Evolutionary conservation across 2,329 filamentous ascomycete species (phyloP), one percentile per base, ranked within the genome.

Genomic region (Phaeosphaeriaceae sp.): DNA sequence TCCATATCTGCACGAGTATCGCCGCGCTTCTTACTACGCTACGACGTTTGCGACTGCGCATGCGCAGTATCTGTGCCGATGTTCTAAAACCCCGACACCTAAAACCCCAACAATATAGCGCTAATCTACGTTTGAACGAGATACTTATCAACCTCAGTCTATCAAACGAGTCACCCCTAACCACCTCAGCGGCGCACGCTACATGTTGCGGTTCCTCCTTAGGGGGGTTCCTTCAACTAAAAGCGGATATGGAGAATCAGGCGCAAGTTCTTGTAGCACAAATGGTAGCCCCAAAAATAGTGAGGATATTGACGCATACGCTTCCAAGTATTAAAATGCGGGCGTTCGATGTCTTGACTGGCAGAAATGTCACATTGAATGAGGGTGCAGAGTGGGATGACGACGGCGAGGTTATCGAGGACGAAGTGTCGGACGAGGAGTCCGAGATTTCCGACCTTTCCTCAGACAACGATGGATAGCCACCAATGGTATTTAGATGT

Each of bases 1-100:
- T 42, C 35, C 55, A 63, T 50, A 12, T 56, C 63, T 81, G 7
- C 77, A 80, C 50, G 71, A 79, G 42, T 79, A 79, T 50, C 75
- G 76, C 47, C 67, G 59, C 20, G 71, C 75, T 23, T 78, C 77
- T 11, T 55, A 60, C 4, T 50, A 58, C n/a, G 75, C 78, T 15
- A 73, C 71, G 3, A 51, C 54, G 1, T 46, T 56, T 63, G 37
- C 57, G 55, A 53, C 44, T 62, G 42, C 54, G 56, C 42, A 56
- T 62, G 54, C 55, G 46, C 45, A 48, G 26, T 49, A 58, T 60
- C 44, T 63, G 60, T 51, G 21, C 54, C 13, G 52, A 58, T 55
- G 49, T 52, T 52, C 43, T 63, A 42, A 63, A 56, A 54, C 46
- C 51, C 21, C 44, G 6, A 26, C n/a, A n/a, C n/a, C n/a, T n/a